Base-by-base conservation (phyloP, 306 rosid genomes). In the Casuarina equisetifolia region DNA sequence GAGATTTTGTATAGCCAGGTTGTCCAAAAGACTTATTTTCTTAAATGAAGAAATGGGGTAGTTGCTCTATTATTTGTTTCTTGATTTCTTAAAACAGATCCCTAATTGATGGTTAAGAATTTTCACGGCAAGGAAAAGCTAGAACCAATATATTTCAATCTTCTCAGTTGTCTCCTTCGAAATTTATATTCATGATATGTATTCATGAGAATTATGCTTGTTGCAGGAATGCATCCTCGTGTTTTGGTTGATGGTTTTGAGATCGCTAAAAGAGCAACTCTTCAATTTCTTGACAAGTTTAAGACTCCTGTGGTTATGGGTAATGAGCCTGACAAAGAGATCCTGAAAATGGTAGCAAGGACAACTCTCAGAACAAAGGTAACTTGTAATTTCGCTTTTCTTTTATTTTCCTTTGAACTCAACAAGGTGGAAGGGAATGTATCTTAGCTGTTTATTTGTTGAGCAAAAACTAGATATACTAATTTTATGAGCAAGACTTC, bases 221-320 rank as follows among this genome's bases (percentile, higher is more conserved):
- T 64, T 87, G 20, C 69, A 95, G 99, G 99, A 63, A 92, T 95
- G 97, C 99, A 95, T 91, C 99, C 99, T 19, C 97, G 99, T 39
- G 91, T 95, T 10, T 75, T 95, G 80, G 97, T 95, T 70, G 99
- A 95, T 87, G 99, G 99, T 52, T 92, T 95, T 81, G 99, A 95
- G 87, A 92, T 92, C 82, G 99, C 99, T 49, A 95, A 95, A 74
- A 81, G 81, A 77, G 96, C 99, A 51, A 95, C 97, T 7, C 94
- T 95, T 62, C 94, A 92, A 44, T 95, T 92, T 80, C 90, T 95
- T 44, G 99, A 95, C 69, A 88, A 87, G 73, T 95, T 95, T 76
- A 95, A 88, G 89, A 95, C 91, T 40, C 89, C 90, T 59, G 95
- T 92, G 20, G 97, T 91, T 80, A 88, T 95, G 83, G 99, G 97